Base-by-base conservation (phyloP, 2,329 filamentous ascomycete genomes). In the Trichophyton schoenleinii region DNA sequence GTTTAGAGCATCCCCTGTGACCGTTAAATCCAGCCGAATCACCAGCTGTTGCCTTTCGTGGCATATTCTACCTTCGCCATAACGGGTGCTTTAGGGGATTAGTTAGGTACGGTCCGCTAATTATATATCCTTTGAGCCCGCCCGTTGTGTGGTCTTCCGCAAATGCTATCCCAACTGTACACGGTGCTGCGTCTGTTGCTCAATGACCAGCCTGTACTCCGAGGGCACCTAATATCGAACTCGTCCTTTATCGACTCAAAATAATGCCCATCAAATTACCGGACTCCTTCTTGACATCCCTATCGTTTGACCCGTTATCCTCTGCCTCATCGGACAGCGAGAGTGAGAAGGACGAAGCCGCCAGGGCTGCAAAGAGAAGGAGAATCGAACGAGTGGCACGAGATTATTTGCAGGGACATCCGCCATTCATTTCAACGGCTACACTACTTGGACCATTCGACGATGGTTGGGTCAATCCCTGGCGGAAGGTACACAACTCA, bases 401-500 rank as follows among this genome's bases (percentile, higher is more conserved):
- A 52, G 68, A 72, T 7, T 78, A 79, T 67, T 67, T 78, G 44
- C 67, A 73, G 38, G 77, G 77, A 28, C 67, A 70, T 31, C 70
- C 71, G 15, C 67, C 77, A 8, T 78, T 77, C 61, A 79, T 80
- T 52, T 67, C 76, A 9, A 77, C 73, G 4, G 77, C 78, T 11
- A 71, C 72, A 7, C 68, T 80, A 20, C 72, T 69, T 49, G 78
- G 78, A 0, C 77, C 77, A 1, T 76, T 80, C 36, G 71, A 75
- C 3, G 63, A 71, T 25, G 71, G 66, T 28, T 80, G 78, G 78
- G 64, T 66, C 3, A 79, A 79, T 65, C 78, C 77, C 1, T 79
- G 78, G 78, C 70, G 64, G 57, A 60, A 58, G 31, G 25, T 13
- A 22, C 22, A n/a, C 22, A 59, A 34, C 25, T 11, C n/a, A 59